These are phyloP conservation scores for Pseudogymnoascus sp. DNA, from an alignment of 2,329 filamentous ascomycete genomes.

Conservation along the genomic window DNA sequence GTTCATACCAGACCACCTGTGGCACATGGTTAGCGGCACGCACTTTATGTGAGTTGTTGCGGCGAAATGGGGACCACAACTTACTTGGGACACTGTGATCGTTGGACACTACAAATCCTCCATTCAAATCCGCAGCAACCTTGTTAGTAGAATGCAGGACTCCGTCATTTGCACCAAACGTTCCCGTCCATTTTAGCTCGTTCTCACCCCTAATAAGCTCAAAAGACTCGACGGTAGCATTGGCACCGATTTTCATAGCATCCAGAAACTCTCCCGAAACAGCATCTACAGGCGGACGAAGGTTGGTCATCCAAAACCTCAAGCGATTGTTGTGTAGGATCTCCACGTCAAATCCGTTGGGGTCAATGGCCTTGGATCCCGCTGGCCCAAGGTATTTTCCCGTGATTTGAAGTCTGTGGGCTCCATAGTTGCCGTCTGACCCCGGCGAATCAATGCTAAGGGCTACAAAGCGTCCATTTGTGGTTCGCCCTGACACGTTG, in stretches of 20 bases:
- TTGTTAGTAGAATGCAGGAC: constrained; percentile 32
- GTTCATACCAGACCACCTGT: background rate
- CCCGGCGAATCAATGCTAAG: constrained; percentile 22
- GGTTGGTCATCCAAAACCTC: constrained; percentile 31
- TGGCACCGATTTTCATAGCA: constrained; percentile 27
- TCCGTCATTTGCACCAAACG: constrained; percentile 23
- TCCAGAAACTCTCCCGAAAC: constrained; percentile 28
- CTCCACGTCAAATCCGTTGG: constrained; percentile 31
- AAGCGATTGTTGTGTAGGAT: constrained; percentile 21
- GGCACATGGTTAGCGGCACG: background rate
- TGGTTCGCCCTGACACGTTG: constrained; percentile 22
- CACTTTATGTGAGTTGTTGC: background rate
- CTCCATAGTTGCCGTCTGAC: constrained; percentile 19
- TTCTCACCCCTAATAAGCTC: constrained; percentile 22
- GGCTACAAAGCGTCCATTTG: constrained; percentile 22
- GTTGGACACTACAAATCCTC: constrained; percentile 33
- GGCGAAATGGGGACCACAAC: background rate
- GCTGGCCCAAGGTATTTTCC: constrained; percentile 23
- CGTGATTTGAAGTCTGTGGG: constrained; percentile 19
- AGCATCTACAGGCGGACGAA: constrained; percentile 29
- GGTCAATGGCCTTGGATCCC: constrained; percentile 26
- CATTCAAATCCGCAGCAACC: constrained; percentile 29
- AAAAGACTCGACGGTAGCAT: constrained; percentile 34
- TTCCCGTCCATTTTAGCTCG: constrained; percentile 29
- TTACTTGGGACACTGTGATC: constrained; percentile 30